A percentile compares a stretch with the other conserved stretches of the same genome.
Evolutionary conservation across 805 yeast genomes (phyloP).

Genomic region (Kazachstania psychrophila): DNA sequence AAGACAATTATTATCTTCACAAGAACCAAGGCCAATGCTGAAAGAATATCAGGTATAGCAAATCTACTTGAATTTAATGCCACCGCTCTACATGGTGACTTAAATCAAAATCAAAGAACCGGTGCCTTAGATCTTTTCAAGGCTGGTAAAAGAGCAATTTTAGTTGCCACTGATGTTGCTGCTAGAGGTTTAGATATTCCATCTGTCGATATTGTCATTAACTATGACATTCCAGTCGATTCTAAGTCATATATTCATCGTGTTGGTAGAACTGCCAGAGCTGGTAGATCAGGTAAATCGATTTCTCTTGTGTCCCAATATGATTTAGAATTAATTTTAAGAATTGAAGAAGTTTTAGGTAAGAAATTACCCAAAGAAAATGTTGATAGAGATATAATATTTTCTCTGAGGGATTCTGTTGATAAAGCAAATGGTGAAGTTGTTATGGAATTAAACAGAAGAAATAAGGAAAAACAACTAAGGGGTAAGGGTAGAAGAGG

Average conservation of each 20-base stretch:
- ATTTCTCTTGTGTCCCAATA: constrained; percentile 87
- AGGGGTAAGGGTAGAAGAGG: constrained; percentile 34
- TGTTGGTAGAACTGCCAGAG: constrained; percentile 94
- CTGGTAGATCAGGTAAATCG: constrained; percentile 83
- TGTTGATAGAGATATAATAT: constrained; percentile 66
- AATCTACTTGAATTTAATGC: constrained; percentile 79
- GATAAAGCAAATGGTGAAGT: constrained; percentile 91
- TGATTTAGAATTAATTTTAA: constrained; percentile 76
- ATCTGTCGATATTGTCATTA: constrained; percentile 64
- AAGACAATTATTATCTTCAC: constrained; percentile 85
- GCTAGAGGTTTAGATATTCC: constrained; percentile 85
- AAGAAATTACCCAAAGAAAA: constrained; percentile 78
- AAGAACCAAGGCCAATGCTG: constrained; percentile 91
- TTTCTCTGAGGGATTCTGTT: constrained; percentile 73
- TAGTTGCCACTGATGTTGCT: constrained; percentile 83
- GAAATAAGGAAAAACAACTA: constrained; percentile 46
- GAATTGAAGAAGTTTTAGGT: constrained; percentile 81
- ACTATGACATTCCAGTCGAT: constrained; percentile 75
- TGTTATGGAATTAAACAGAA: constrained; percentile 58
- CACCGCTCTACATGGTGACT: constrained; percentile 89
- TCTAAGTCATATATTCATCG: constrained; percentile 78
- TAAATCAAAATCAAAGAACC: constrained; percentile 73
- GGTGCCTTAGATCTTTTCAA: constrained; percentile 76
- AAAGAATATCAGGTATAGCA: constrained; percentile 74
- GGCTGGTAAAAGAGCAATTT: constrained; percentile 55